These are phyloP conservation scores for Xylaria bambusicola DNA, from an alignment of 495 filamentous ascomycete genomes.

Conservation along the genomic window DNA sequence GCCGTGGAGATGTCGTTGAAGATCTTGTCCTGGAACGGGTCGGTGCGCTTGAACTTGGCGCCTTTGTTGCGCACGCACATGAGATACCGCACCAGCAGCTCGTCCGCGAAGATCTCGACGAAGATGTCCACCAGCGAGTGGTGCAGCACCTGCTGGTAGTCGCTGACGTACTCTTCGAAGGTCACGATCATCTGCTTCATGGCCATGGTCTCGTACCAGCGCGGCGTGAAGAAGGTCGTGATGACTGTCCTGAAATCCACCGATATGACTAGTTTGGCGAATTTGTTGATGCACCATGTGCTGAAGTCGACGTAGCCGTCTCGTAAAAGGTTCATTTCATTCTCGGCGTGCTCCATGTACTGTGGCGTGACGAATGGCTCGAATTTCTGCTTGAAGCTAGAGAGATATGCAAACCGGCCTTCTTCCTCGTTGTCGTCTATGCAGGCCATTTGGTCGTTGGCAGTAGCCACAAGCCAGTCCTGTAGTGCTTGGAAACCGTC, in stretches of 20 bases:
- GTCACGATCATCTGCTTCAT: conserved; percentile 90
- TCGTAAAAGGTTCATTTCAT: conserved; percentile 70
- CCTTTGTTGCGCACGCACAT: conserved; percentile 81
- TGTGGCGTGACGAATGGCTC: conserved; percentile 74
- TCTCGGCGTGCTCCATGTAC: conserved; percentile 71
- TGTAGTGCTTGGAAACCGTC: conserved; percentile 82
- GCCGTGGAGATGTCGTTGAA: conserved; percentile 84
- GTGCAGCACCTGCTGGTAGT: conserved; percentile 80
- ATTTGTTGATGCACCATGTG: conserved; percentile 84
- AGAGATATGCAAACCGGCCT: conserved; percentile 71
- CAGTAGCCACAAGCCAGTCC: conserved; percentile 94
- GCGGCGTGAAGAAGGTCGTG: conserved; percentile 84
- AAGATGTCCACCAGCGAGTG: conserved; percentile 83
- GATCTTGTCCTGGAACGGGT: conserved; percentile 86
- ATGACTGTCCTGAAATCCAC: conserved; percentile 82
- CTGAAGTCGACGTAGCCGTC: conserved; percentile 93
- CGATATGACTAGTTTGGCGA: conserved; percentile 79
- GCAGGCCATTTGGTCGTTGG: conserved; percentile 97
- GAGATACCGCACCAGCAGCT: conserved; percentile 86
- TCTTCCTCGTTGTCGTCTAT: conserved; percentile 85
- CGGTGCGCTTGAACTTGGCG: conserved; percentile 81
- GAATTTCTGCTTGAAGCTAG: conserved; percentile 77
- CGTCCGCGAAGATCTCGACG: conserved; percentile 87
- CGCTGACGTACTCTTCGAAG: conserved; percentile 88
- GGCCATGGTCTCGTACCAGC: conserved; percentile 80